Conservation (phyloP, 116 monocot genomes). For the Iris pallida region DNA sequence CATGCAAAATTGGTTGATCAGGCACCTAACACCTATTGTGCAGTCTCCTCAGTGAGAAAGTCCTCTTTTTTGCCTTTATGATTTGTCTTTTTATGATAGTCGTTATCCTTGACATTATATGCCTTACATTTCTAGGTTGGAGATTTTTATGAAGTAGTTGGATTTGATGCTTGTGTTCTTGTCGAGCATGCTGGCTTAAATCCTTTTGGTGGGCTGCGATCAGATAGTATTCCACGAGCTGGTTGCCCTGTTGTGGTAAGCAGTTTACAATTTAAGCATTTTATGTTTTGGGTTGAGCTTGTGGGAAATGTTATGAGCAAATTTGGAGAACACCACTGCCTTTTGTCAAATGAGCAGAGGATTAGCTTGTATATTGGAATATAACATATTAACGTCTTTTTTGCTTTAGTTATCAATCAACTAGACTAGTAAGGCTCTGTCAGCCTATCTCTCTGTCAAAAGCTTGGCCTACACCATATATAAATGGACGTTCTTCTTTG, state of each 20-base stretch:
- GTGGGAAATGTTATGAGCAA: too few relatives aligned
- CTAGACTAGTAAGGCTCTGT: too few relatives aligned
- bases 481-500: too few relatives aligned
- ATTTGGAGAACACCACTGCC: too few relatives aligned
- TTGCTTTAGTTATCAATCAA: too few relatives aligned
- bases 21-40: neutral
- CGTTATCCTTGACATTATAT: neutral
- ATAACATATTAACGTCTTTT: too few relatives aligned
- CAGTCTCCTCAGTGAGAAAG: too few relatives aligned
- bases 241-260: slow-evolving; percentile 92
- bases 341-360: too few relatives aligned
- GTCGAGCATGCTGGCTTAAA: slow-evolving; percentile 99
- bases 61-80: neutral
- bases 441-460: too few relatives aligned
- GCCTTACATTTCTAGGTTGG: slow-evolving; percentile 63
- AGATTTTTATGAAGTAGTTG: slow-evolving; percentile 96
- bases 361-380: too few relatives aligned
- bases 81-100: neutral
- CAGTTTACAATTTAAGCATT: slow-evolving; percentile 5
- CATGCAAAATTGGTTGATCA: slow-evolving; percentile 1
- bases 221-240: slow-evolving; percentile 96
- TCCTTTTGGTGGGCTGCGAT: slow-evolving; percentile 90
- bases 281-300: too few relatives aligned
- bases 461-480: too few relatives aligned
- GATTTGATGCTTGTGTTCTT: slow-evolving; percentile 99